Evolutionary conservation across 306 rosid genomes (phyloP).

Genomic region (Cucurbita ficifolia): DNA sequence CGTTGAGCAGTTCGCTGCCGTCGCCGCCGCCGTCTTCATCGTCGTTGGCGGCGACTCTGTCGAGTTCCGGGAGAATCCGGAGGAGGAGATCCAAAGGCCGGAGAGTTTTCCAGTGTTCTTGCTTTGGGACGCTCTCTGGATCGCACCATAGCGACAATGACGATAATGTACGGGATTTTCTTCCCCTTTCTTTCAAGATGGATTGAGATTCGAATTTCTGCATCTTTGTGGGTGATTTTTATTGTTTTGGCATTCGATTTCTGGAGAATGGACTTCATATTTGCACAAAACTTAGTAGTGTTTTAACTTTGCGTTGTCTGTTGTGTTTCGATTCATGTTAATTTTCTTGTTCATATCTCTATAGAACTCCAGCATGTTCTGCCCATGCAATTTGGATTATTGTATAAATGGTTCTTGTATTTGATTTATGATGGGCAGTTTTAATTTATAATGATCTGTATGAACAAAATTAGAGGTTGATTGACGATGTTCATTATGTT

Average conservation of each 20-base stretch:
- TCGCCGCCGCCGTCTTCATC: slow-evolving; percentile 18
- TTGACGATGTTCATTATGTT: neutral
- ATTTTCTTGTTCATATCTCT: neutral
- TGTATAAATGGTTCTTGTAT: neutral
- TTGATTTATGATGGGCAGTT: neutral
- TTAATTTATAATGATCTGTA: neutral
- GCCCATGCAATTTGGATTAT: neutral
- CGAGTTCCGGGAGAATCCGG: slow-evolving; percentile 18
- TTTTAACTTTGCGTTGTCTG: neutral
- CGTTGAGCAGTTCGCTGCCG: slow-evolving; percentile 17
- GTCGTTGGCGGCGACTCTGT: slow-evolving; percentile 6
- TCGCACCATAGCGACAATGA: slow-evolving; percentile 59
- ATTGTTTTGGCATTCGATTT: neutral
- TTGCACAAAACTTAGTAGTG: neutral
- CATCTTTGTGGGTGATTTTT: neutral
- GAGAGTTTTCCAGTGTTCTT: slow-evolving; percentile 50
- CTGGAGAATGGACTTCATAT: neutral
- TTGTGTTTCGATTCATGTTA: neutral
- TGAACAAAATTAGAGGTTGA: neutral
- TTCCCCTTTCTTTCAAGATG: neutral
- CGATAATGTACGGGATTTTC: slow-evolving; percentile 30
- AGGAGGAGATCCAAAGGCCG: slow-evolving; percentile 41
- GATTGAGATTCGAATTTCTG: neutral
- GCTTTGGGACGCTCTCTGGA: slow-evolving; percentile 65
- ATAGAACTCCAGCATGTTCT: neutral